A percentile compares a stretch with the other conserved stretches of the same genome.
These are phyloP conservation scores for Quercus rubra DNA, from an alignment of 306 rosid species.

Conservation along the genomic window DNA sequence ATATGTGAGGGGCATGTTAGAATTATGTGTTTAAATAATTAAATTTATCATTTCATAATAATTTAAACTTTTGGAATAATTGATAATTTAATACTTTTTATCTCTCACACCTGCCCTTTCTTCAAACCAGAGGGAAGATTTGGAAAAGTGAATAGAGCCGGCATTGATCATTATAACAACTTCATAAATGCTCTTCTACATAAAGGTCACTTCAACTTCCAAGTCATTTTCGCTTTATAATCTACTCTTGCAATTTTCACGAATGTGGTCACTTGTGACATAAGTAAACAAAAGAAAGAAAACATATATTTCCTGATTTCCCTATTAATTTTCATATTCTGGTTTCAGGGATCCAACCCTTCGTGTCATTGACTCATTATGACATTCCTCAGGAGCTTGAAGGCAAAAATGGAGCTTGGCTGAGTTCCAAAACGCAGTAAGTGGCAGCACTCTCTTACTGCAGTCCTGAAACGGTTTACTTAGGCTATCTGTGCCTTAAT, in stretches of 20 bases:
- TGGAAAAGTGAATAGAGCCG: constrained; percentile 54
- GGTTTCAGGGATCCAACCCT: constrained; percentile 57
- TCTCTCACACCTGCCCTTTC: neutral
- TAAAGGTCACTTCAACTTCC: constrained; percentile 33
- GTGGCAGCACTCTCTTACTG: constrained; percentile 4
- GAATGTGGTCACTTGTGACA: neutral
- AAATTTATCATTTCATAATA: too few relatives aligned
- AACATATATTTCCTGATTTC: neutral
- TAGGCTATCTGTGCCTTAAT: neutral
- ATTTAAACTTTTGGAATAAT: too few relatives aligned
- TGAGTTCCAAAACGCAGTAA: constrained; percentile 59
- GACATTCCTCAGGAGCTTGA: constrained; percentile 72
- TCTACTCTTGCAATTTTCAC: neutral
- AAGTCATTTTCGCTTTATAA: neutral
- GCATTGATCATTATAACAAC: constrained; percentile 44
- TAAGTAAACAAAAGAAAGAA: neutral
- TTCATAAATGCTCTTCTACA: constrained; percentile 41
- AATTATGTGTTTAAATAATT: too few relatives aligned
- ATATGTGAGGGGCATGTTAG: too few relatives aligned
- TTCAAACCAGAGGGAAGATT: constrained; percentile 56
- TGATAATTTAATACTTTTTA: neutral
- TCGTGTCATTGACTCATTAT: constrained; percentile 63
- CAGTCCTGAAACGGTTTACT: neutral
- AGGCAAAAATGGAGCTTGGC: constrained; percentile 65
- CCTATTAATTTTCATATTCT: neutral